Base-by-base conservation (phyloP, 2,329 filamentous ascomycete species). In the Elsinoe perseae region DNA sequence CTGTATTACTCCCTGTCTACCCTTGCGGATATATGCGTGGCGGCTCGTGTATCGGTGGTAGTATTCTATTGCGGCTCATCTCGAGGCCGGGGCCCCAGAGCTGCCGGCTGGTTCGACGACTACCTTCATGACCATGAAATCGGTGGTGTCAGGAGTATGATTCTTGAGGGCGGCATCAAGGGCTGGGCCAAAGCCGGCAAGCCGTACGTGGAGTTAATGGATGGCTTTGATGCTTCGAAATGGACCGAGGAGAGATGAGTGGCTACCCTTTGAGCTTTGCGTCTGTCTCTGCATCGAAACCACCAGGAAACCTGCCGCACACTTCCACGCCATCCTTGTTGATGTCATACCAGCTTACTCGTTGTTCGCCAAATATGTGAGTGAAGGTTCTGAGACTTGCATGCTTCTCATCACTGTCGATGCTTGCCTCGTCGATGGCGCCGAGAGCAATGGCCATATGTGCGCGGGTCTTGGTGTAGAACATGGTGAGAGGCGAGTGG, bases 291-390 rank as follows among this genome's bases (percentile, higher is more conserved):
- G 46, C 46, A 30, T 20, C 18, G 18, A 50, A 50, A 14, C 30
- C 27, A 12, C 18, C 30, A 4, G 28, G 21, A 23, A 57, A 57
- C 16, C 48, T 28, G 4, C 8, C 21, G 12, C 21, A 23, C 14
- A 36, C 32, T 28, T 25, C 25, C 8, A 43, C 14, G 14, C 46
- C 36, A 18, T 57, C 56, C 36, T 57, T 52, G 7, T 21, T 9
- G 32, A 57, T 52, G 52, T 57, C 48, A 20, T 53, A 57, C 56
- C 56, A 57, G 28, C 34, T 28, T 21, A 34, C 46, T 18, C 38
- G 21, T 28, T 57, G 56, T 7, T 30, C 27, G n/a, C 20, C 56
- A 23, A 57, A 57, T 36, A 57, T 57, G 30, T 57, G 56, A 8
- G 46, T 20, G 23, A n/a, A n/a, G 8, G 46, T 18, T 14, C 36